Evolutionary conservation across 2,329 filamentous ascomycete species (phyloP).

Genomic region (Coniochaeta sp.): DNA sequence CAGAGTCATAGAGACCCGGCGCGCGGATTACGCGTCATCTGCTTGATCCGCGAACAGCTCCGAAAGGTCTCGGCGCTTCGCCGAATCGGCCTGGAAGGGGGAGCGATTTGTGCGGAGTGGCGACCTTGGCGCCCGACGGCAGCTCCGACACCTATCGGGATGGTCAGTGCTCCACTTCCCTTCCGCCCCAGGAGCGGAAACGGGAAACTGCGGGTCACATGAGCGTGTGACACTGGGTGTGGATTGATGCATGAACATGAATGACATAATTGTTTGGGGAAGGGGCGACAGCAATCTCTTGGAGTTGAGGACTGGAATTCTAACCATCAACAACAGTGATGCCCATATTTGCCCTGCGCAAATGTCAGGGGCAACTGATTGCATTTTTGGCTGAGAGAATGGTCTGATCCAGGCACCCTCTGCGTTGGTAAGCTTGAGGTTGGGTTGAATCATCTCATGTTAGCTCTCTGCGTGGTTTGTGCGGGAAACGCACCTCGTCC

Average conservation of each 20-base stretch:
- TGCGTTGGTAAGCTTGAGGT: neutral
- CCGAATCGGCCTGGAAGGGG: neutral
- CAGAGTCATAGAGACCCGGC: neutral
- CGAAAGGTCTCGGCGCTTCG: neutral
- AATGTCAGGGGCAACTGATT: neutral
- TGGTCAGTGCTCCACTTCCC: neutral
- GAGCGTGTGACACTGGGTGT: no score
- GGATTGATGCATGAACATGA: neutral
- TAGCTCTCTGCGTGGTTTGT: constrained; percentile 5
- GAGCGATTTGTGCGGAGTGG: constrained; percentile 1
- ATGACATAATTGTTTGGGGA: neutral
- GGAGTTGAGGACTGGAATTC: neutral
- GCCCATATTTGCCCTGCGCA: neutral
- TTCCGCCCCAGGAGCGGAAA: neutral
- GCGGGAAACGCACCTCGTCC: constrained; percentile 1
- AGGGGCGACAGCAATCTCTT: neutral
- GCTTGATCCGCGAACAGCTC: neutral
- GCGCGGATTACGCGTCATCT: neutral
- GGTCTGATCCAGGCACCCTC: neutral
- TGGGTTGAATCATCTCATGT: neutral
- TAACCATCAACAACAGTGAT: neutral
- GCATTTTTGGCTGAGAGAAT: neutral
- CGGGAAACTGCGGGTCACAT: neutral
- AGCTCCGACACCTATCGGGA: neutral
- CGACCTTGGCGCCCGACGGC: neutral